Conservation (phyloP, 2,329 filamentous ascomycete species). For the Pseudonectria foliicola region DNA sequence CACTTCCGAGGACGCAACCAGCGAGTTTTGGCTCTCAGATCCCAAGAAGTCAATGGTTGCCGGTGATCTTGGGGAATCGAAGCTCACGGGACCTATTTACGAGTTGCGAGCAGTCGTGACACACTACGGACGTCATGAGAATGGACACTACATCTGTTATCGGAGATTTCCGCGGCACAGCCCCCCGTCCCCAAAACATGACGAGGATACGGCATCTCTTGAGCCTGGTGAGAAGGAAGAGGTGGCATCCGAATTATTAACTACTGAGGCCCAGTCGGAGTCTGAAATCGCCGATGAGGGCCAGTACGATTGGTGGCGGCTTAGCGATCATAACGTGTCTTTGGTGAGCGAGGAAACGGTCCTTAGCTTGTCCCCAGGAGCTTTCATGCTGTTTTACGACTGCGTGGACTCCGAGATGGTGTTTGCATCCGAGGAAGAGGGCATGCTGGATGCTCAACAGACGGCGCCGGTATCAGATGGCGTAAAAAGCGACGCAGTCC, state of each 20-base stretch:
- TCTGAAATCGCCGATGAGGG: constrained; percentile 16
- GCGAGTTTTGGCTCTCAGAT: constrained; percentile 64
- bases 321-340: constrained; percentile 83
- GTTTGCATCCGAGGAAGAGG: constrained; percentile 25
- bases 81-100: constrained; percentile 56
- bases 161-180: constrained; percentile 53
- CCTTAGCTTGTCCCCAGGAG: constrained; percentile 62
- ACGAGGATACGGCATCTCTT: constrained; percentile 1
- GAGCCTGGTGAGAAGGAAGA: constrained; percentile 12
- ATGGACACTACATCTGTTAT: constrained; percentile 93
- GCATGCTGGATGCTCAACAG: constrained; percentile 16
- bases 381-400: constrained; percentile 98
- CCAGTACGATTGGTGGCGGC: constrained; percentile 70
- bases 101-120: constrained; percentile 78
- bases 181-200: constrained; percentile 2
- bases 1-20: constrained; percentile 14
- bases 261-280: constrained; percentile 7
- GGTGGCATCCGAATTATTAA: not conserved
- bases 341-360: constrained; percentile 67
- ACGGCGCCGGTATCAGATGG: not conserved
- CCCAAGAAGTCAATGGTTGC: constrained; percentile 69
- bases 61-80: constrained; percentile 42
- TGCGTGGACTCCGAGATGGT: constrained; percentile 50
- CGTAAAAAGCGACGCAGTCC: not conserved
- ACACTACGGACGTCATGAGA: constrained; percentile 86